A percentile compares a stretch with the other conserved stretches of the same genome.
These are phyloP conservation scores for Jaltomata sinuosa DNA, from an alignment of 257 asterid genomes.

Conservation along the genomic window DNA sequence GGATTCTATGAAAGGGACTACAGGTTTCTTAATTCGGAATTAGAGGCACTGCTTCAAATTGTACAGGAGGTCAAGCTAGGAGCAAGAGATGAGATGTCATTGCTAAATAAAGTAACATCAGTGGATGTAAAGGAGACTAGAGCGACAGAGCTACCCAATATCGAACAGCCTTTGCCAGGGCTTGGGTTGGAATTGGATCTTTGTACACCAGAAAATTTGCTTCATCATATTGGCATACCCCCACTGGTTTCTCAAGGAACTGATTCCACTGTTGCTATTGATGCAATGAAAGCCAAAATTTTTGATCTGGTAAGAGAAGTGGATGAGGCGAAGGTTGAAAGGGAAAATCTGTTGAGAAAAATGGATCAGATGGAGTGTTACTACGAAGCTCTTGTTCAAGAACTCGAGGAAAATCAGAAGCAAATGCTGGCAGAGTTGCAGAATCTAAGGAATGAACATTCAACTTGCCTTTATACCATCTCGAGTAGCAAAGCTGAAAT, in stretches of 20 bases:
- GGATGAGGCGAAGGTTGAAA: constrained; percentile 87
- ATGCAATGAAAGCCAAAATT: constrained; percentile 68
- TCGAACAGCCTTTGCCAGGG: constrained; percentile 31
- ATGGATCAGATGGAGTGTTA: constrained; percentile 95
- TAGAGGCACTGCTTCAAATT: constrained; percentile 48
- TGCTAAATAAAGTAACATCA: constrained; percentile 15
- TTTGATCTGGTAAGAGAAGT: constrained; percentile 80
- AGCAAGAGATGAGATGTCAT: constrained; percentile 26
- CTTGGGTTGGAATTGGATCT: constrained; percentile 64
- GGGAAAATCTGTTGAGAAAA: constrained; percentile 60
- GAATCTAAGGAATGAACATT: constrained; percentile 63
- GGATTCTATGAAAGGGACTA: constrained; percentile 46
- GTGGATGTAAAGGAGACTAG: constrained; percentile 27
- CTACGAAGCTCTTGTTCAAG: constrained; percentile 86
- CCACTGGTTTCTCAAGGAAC: constrained; percentile 48
- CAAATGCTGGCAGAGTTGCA: constrained; percentile 75
- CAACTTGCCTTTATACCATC: constrained; percentile 63
- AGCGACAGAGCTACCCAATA: constrained; percentile 10
- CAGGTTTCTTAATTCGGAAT: constrained; percentile 45
- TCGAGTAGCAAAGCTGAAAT: constrained; percentile 56
- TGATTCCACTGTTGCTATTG: constrained; percentile 36
- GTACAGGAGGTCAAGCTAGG: constrained; percentile 51
- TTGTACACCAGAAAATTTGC: constrained; percentile 64
- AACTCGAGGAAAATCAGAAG: constrained; percentile 93
- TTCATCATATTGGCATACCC: constrained; percentile 45